phyloP scores from a whole-genome alignment of 164 flowering plant species.

The Aristolochia fimbriata region DNA sequence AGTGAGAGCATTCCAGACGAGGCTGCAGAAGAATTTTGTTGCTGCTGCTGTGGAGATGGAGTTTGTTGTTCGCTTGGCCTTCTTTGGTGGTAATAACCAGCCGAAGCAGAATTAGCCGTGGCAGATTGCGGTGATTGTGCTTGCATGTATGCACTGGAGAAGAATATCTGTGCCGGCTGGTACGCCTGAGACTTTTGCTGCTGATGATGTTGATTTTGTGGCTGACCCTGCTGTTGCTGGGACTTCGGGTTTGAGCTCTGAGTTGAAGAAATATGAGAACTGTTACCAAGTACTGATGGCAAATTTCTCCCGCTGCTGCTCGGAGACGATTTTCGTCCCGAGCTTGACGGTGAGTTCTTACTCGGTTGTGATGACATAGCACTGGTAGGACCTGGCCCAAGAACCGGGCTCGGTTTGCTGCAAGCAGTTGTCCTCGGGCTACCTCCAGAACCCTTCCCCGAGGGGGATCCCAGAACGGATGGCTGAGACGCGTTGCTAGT shows the following conservation, averaged over 20 bases:
- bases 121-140: constrained; percentile 26
- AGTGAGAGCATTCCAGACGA: constrained; percentile 46
- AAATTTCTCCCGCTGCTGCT: constrained; percentile 41
- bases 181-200: constrained; percentile 15
- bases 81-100: constrained; percentile 48
- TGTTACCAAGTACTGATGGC: constrained; percentile 49
- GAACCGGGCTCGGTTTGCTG: constrained; percentile 28
- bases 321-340: constrained; percentile 63
- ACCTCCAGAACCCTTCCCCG: constrained; percentile 62
- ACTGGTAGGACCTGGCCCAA: constrained; percentile 10
- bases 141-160: constrained; percentile 43
- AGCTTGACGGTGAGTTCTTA: constrained; percentile 39
- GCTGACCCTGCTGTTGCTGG: constrained; percentile 20
- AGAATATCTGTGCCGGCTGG: constrained; percentile 51
- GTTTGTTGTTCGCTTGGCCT: constrained; percentile 38
- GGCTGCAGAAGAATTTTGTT: constrained; percentile 24
- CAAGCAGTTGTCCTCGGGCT: constrained; percentile 58
- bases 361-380: constrained; percentile 30
- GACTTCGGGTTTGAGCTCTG: constrained; percentile 20
- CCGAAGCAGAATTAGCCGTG: constrained; percentile 12
- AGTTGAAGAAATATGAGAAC: constrained; percentile 31
- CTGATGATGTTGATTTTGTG: constrained; percentile 13
- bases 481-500: constrained; percentile 28
- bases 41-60: constrained; percentile 12
- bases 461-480: constrained; percentile 63